phyloP scores from a whole-genome alignment of 345 rosid genomes.

The Rhodamnia rubescens region DNA sequence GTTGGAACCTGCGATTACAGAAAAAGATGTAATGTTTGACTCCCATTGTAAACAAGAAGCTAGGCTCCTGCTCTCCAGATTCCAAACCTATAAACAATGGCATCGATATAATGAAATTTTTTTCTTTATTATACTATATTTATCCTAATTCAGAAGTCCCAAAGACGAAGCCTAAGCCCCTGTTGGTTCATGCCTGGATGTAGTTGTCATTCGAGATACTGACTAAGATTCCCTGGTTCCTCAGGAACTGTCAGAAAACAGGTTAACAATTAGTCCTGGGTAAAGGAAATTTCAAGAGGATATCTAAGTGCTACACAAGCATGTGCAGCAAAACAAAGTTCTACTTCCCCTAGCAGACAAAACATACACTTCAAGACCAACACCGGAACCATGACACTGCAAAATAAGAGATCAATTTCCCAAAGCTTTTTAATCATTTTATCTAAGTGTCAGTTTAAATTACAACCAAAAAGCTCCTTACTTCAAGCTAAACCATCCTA shows the following conservation, averaged over 20 bases:
- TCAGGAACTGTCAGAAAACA: conserved; percentile 45
- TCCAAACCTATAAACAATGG: conserved; percentile 46
- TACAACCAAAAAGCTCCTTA: not conserved
- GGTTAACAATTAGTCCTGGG: not conserved
- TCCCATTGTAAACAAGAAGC: conserved; percentile 44
- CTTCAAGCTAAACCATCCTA: not conserved
- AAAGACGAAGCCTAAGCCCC: not conserved
- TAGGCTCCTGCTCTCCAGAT: conserved; percentile 35
- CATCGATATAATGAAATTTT: not conserved
- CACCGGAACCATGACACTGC: not conserved
- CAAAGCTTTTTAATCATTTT: not conserved
- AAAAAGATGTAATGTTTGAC: conserved; percentile 53
- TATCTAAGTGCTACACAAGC: not conserved
- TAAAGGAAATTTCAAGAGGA: not conserved
- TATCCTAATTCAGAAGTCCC: not conserved
- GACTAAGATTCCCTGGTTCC: conserved; percentile 48
- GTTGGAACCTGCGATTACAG: conserved; percentile 40
- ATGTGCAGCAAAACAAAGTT: not conserved
- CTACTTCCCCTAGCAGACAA: not conserved
- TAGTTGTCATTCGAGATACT: conserved; percentile 41
- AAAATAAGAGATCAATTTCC: not conserved
- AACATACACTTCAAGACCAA: not conserved
- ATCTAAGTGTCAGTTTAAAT: not conserved
- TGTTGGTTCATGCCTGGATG: conserved; percentile 36
- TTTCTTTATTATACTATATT: not conserved